These are phyloP conservation scores for Salix viminalis DNA, from an alignment of 345 rosid species.

Conservation along the genomic window DNA sequence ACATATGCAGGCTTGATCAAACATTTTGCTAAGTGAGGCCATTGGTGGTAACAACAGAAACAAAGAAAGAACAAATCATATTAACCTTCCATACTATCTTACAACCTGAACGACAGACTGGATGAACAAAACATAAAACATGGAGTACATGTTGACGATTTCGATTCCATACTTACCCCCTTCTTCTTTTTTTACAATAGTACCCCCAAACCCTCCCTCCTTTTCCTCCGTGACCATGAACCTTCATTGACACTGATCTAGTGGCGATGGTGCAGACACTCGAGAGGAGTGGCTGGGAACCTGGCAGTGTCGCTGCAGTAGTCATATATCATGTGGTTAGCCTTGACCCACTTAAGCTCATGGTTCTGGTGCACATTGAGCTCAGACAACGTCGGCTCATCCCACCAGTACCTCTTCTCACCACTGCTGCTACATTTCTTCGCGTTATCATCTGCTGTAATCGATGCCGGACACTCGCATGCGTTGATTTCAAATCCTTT, in stretches of 20 bases:
- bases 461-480: constrained; percentile 60
- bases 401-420: constrained; percentile 83
- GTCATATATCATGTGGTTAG: constrained; percentile 87
- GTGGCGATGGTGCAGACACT: constrained; percentile 93
- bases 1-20: too few species aligned
- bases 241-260: not conserved
- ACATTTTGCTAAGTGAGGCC: not conserved
- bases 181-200: not conserved
- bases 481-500: constrained; percentile 71
- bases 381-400: constrained; percentile 69
- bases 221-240: not conserved
- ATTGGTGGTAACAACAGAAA: not conserved
- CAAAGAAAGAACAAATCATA: not conserved
- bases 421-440: constrained; percentile 55
- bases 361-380: constrained; percentile 83
- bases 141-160: constrained; percentile 18
- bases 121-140: constrained; percentile 15
- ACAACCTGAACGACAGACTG: not conserved
- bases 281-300: constrained; percentile 74
- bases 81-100: not conserved
- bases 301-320: constrained; percentile 68
- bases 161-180: not conserved
- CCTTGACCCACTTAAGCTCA: constrained; percentile 89
- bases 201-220: not conserved
- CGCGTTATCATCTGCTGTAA: constrained; percentile 40